Evolutionary conservation across 768 basidiomycete genomes (phyloP).

Genomic region (Cystofilobasidium macerans): DNA sequence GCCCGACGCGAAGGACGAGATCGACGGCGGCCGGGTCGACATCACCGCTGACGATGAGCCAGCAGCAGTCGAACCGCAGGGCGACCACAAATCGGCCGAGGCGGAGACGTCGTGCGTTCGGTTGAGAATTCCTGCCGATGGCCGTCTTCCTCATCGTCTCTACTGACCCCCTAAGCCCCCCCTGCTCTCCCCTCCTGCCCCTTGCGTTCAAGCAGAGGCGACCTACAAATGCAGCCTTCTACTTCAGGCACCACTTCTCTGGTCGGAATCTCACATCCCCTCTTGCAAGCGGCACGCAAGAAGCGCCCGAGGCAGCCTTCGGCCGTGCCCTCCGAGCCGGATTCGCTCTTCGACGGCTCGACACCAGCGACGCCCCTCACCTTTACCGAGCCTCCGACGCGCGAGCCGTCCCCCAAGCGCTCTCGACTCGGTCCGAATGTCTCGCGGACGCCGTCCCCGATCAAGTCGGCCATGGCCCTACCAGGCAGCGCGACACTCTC

Average conservation of each 20-base stretch:
- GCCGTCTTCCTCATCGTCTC: too few species aligned
- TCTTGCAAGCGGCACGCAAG: background rate
- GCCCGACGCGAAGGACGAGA: constrained; percentile 40
- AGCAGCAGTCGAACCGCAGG: too few species aligned
- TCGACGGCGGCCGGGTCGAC: constrained; percentile 29
- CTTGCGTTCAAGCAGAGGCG: too few species aligned
- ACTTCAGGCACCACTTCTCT: too few species aligned
- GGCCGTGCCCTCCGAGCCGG: background rate
- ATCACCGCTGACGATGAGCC: constrained; percentile 17
- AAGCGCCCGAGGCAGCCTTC: constrained; percentile 7
- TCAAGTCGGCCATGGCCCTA: too few species aligned
- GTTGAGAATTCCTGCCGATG: background rate
- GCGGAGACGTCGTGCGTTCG: background rate
- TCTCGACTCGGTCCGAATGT: background rate
- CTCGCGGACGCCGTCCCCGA: background rate
- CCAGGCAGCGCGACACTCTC: background rate
- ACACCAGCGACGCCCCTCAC: background rate
- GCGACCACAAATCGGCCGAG: too few species aligned
- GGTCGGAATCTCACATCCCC: background rate
- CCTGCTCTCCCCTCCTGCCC: background rate
- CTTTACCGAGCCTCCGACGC: background rate
- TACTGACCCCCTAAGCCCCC: background rate
- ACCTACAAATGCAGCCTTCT: too few species aligned
- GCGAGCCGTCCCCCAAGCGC: background rate
- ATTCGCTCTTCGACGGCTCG: background rate